Evolutionary conservation across 768 basidiomycete species (phyloP).

Genomic region (Tylopilus felleus): DNA sequence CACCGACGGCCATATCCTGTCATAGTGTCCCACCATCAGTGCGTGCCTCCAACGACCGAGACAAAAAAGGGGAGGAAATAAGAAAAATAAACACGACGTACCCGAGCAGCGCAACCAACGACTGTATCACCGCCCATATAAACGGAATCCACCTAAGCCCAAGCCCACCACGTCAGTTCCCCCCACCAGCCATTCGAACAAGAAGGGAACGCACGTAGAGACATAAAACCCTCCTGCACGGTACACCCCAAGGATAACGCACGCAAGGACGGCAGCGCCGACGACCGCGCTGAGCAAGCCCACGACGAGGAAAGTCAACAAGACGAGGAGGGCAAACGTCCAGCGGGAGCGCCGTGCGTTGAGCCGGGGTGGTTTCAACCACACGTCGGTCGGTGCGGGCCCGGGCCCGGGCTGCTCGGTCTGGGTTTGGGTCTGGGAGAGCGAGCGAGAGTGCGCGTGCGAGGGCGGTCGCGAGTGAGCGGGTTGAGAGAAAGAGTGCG

Average conservation of each 20-base stretch:
- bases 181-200: no score
- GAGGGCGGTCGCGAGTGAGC: no score
- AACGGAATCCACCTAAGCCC: slow-evolving; percentile 38
- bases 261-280: slow-evolving; percentile 38
- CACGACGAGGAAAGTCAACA: slow-evolving; percentile 33
- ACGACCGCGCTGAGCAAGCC: slow-evolving; percentile 39
- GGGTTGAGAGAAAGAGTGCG: no score
- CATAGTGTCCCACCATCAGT: neutral
- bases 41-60: neutral
- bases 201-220: neutral
- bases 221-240: slow-evolving; percentile 23
- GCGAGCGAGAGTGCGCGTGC: neutral
- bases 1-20: slow-evolving; percentile 42
- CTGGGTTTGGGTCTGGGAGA: neutral
- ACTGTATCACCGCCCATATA: slow-evolving; percentile 39
- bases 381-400: neutral
- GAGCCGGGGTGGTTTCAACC: slow-evolving; percentile 16
- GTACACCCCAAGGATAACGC: slow-evolving; percentile 38
- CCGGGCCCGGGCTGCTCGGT: neutral
- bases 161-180: no score
- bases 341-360: slow-evolving; percentile 38
- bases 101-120: slow-evolving; percentile 40
- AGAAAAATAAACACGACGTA: slow-evolving; percentile 7
- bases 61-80: no score
- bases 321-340: slow-evolving; percentile 40